Base-by-base conservation (phyloP, 2,329 filamentous ascomycete species). In the Arthrobotrys sinensis region DNA sequence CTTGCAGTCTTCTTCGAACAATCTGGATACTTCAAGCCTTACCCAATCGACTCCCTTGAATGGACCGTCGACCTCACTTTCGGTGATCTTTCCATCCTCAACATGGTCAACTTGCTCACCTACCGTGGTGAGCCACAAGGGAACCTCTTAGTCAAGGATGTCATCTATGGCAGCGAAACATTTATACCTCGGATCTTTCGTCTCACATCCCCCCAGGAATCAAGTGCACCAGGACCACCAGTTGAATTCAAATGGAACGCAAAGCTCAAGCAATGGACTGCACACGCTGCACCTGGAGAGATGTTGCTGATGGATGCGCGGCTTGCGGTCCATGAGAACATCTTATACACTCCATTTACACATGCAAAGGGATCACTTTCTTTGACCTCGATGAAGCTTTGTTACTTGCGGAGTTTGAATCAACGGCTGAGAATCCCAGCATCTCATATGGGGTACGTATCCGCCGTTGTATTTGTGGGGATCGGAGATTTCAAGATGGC, bases 401-500 rank as follows among this genome's bases (percentile, higher is more conserved):
- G 50, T 5, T 75, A 66, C 19, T 11, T 75, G 8, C 45, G 60
- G 28, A 32, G 19, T 19, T 19, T 66, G 10, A 67, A 75, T 19
- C 50, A 67, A 4, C 40, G 43, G 19, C 16, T 75, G 32, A 48
- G 38, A 14, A 32, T 11, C 14, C 32, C 60, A 1, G n/a, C 19
- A 3, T 48, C 70, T 3, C 14, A 52, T 19, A 38, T 36, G 1
- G 62, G 70, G 5, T 38, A 52, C 12, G 6, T 67, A 1, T 66
- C 48, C 4, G 70, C 62, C 3, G 62, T 75, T n/a, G 70, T 75
- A 4, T 75, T 67, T 52, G 70, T 75, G 16, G 62, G 50, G 3
- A 28, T 62, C 3, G 70, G 48, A 0, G 43, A 67, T n/a, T 46
- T 62, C 12, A 66, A n/a, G 12, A 75, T 75, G 70, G 70, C 60